A percentile compares a stretch with the other conserved stretches of the same genome.
Conservation (phyloP, 75 land plant genomes). For the Larix kaempferi region DNA sequence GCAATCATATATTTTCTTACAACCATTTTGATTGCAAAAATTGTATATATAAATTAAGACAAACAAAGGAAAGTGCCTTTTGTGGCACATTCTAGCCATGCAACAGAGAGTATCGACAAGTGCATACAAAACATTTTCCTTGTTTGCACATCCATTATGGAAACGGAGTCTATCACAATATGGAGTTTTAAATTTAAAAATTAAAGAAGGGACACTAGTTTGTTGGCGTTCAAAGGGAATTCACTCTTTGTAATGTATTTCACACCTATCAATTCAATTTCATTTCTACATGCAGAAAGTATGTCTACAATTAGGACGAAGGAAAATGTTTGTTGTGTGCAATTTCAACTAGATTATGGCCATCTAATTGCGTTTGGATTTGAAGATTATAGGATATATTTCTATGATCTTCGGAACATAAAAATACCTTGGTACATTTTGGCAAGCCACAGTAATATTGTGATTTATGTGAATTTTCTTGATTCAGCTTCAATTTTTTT, state of each 20-base stretch:
- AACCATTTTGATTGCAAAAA: neutral
- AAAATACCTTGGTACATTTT: constrained; percentile 54
- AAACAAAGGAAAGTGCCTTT: too few species aligned
- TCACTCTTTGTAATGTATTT: neutral
- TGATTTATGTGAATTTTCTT: constrained; percentile 75
- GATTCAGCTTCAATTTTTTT: constrained; percentile 64
- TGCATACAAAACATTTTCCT: neutral
- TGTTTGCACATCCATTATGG: neutral
- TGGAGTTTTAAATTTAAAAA: neutral
- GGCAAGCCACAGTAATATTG: constrained; percentile 65
- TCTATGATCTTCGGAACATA: constrained; percentile 69
- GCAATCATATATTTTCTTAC: constrained; percentile 69
- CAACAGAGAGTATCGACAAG: neutral
- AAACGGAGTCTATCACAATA: neutral
- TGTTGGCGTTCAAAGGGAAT: neutral
- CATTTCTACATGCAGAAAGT: constrained; percentile 55
- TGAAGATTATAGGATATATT: constrained; percentile 74
- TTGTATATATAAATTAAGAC: neutral
- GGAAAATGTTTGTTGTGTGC: constrained; percentile 86
- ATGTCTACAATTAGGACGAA: constrained; percentile 67
- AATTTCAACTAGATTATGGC: constrained; percentile 62
- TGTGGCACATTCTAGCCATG: neutral
- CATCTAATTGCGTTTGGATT: constrained; percentile 70
- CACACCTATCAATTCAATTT: constrained; percentile 6
- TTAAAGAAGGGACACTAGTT: too few species aligned